Evolutionary conservation across 2,329 filamentous ascomycete species (phyloP).

Genomic region (Zymoseptoria crescenta): DNA sequence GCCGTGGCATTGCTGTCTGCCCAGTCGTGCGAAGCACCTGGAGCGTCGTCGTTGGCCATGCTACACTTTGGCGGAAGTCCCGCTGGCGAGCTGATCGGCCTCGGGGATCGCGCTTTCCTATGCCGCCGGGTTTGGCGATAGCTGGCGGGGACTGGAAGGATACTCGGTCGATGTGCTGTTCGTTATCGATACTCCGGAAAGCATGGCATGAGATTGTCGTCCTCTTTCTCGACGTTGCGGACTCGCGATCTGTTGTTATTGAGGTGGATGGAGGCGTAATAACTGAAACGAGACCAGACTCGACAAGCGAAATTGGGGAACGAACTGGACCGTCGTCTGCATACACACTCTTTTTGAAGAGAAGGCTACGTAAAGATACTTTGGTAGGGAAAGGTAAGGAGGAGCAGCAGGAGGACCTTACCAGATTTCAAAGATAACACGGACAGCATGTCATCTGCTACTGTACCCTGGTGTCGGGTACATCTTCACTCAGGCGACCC

Average conservation of each 20-base stretch:
- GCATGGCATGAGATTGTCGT: not conserved
- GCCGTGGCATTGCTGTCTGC: slow-evolving; percentile 10
- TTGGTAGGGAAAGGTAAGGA: not conserved
- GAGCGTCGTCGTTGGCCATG: slow-evolving; percentile 15
- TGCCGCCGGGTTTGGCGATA: not conserved
- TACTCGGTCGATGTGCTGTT: not conserved
- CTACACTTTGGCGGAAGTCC: not conserved
- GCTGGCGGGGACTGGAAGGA: not conserved
- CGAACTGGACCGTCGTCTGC: not conserved
- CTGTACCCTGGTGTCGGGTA: not conserved
- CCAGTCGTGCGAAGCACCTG: slow-evolving; percentile 12
- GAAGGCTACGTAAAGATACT: not conserved
- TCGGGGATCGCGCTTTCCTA: not conserved
- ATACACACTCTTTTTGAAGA: not conserved
- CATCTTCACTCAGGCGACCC: not conserved
- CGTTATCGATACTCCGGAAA: not conserved
- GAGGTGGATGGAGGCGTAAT: not conserved
- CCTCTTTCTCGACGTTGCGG: too few species aligned
- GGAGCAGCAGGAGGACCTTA: not conserved
- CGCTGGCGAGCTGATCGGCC: not conserved
- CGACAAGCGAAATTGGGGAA: not conserved
- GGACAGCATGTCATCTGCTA: not conserved
- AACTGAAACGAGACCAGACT: not conserved
- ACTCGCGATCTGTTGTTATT: not conserved
- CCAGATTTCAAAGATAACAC: not conserved